phyloP scores from a whole-genome alignment of 176 grass and related monocot genomes.

The Oryza meyeriana region DNA sequence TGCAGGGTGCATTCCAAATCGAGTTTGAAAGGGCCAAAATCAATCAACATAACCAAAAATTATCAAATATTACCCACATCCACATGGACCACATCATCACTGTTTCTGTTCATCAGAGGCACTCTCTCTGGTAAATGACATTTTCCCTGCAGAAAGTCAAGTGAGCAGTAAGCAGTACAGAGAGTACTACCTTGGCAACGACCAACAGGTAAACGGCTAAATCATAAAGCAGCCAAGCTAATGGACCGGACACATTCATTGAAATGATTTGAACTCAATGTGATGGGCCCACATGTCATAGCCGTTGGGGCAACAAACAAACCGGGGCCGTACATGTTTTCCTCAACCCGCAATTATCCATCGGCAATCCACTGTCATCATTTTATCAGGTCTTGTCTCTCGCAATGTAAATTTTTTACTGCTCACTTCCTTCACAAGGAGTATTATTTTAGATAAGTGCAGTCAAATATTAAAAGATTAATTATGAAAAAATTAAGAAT shows the following conservation, averaged over 20 bases:
- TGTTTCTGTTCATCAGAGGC: not conserved
- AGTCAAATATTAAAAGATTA: no score
- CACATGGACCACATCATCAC: not conserved
- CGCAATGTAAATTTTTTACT: not conserved
- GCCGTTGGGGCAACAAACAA: not conserved
- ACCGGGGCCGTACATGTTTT: not conserved
- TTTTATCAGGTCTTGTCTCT: not conserved
- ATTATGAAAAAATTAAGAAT: no score
- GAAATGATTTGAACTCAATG: conserved; percentile 30
- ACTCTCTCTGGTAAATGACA: not conserved
- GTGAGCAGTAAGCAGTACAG: not conserved
- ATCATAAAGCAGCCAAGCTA: not conserved
- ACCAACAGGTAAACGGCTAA: conserved; percentile 24
- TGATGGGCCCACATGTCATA: not conserved
- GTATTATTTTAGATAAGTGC: no score
- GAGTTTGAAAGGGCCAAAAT: no score
- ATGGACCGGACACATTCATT: conserved; percentile 17
- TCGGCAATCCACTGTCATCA: not conserved
- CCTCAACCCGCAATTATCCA: not conserved
- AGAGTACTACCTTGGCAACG: not conserved
- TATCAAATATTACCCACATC: not conserved
- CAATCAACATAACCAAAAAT: not conserved
- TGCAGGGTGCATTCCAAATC: no score
- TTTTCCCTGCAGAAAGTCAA: conserved; percentile 7
- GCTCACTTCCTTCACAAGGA: no score